phyloP scores from a whole-genome alignment of 2,329 filamentous ascomycete genomes.

The Leptodontidium sp. region DNA sequence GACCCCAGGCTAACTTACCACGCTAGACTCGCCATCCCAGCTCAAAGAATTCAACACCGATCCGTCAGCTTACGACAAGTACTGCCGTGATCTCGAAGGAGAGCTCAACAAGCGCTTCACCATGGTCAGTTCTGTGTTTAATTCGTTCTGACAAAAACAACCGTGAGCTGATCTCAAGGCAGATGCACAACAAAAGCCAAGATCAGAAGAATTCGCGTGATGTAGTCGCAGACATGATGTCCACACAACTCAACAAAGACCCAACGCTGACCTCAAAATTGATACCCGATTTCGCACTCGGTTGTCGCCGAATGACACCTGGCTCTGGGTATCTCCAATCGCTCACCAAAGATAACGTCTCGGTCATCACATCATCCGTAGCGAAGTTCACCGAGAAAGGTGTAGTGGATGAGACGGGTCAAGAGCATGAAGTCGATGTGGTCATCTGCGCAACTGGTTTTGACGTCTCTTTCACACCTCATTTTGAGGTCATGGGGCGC shows the following conservation, averaged over 20 bases:
- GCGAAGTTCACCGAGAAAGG: conserved; percentile 47
- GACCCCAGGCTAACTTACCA: neutral
- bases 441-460: conserved; percentile 49
- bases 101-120: conserved; percentile 43
- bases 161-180: neutral
- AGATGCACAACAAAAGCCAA: conserved; percentile 34
- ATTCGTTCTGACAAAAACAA: neutral
- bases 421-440: conserved; percentile 46
- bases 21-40: conserved; percentile 30
- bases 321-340: conserved; percentile 54
- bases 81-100: conserved; percentile 39
- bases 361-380: conserved; percentile 39
- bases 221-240: conserved; percentile 30
- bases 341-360: conserved; percentile 50
- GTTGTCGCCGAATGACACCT: conserved; percentile 54
- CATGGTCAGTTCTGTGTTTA: conserved; percentile 29
- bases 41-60: conserved; percentile 37
- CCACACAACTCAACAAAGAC: conserved; percentile 31
- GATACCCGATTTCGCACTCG: conserved; percentile 45
- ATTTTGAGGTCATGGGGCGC: conserved; percentile 40
- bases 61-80: conserved; percentile 36
- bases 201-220: conserved; percentile 34
- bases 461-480: conserved; percentile 43
- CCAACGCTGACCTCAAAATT: conserved; percentile 31
- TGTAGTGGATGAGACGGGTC: conserved; percentile 44